These are phyloP conservation scores for Colletotrichum musicola DNA, from an alignment of 2,329 filamentous ascomycete genomes.

Conservation along the genomic window DNA sequence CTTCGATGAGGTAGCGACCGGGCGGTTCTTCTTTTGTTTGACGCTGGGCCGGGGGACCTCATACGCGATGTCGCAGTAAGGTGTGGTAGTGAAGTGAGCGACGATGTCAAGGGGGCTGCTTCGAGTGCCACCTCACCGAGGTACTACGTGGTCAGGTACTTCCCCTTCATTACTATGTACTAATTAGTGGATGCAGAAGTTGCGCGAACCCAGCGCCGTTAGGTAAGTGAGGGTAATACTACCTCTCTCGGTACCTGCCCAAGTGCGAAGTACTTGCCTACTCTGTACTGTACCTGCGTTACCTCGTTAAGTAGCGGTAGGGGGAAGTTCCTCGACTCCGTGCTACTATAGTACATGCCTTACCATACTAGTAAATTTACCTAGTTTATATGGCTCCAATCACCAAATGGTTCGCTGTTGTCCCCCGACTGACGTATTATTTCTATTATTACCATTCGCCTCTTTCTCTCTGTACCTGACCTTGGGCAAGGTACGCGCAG, in stretches of 20 bases:
- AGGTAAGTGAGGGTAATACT: neutral
- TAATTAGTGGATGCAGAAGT: too few species aligned
- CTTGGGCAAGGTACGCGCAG: too few species aligned
- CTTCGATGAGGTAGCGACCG: neutral
- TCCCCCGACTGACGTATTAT: too few species aligned
- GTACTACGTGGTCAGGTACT: neutral
- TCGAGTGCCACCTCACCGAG: neutral
- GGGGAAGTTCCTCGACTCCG: too few species aligned
- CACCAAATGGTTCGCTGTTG: too few species aligned
- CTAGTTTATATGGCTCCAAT: too few species aligned
- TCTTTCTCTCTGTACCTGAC: too few species aligned
- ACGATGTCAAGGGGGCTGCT: too few species aligned
- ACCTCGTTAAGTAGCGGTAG: neutral
- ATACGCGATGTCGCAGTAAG: neutral
- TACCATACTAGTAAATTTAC: too few species aligned
- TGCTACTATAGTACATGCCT: too few species aligned
- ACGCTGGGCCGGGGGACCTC: neutral
- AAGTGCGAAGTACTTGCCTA: neutral
- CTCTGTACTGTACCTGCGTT: neutral
- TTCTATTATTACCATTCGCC: too few species aligned
- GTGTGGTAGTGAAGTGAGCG: neutral
- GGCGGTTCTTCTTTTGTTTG: conserved; percentile 6
- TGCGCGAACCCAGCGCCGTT: neutral
- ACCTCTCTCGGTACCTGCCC: too few species aligned
- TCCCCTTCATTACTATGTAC: neutral